A percentile compares a stretch with the other conserved stretches of the same genome.
These are phyloP conservation scores for Aspergillus oerlinghausenensis DNA, from an alignment of 2,329 filamentous ascomycete species.

Conservation along the genomic window DNA sequence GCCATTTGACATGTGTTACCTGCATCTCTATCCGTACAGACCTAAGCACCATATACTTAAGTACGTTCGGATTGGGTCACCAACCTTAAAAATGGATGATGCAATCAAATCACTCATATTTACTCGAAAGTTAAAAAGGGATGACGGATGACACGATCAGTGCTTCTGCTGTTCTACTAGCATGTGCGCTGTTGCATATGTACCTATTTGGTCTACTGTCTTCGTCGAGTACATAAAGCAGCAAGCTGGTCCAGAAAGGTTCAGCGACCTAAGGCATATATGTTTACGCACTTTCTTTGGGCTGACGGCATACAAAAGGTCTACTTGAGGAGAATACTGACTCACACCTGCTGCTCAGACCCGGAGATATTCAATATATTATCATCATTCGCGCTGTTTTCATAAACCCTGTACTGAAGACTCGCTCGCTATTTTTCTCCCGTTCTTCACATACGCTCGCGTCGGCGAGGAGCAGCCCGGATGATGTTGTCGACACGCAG, in stretches of 20 bases:
- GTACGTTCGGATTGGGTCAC: not conserved
- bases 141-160: not conserved
- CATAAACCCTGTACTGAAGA: not conserved
- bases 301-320: not conserved
- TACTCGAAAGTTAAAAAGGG: not conserved
- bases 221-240: no score
- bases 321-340: not conserved
- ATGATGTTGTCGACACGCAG: conserved; percentile 98
- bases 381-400: not conserved
- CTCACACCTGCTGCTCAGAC: not conserved
- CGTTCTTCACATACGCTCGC: conserved; percentile 63
- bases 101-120: not conserved
- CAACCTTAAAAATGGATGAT: not conserved
- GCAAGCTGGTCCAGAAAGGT: no score
- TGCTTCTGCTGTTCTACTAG: not conserved
- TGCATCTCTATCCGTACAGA: not conserved
- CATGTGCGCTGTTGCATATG: no score
- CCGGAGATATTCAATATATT: not conserved
- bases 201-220: no score
- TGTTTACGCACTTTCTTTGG: not conserved
- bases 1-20: not conserved
- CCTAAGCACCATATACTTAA: not conserved
- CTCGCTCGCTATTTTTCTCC: not conserved
- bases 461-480: conserved; percentile 77
- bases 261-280: no score